phyloP scores from a whole-genome alignment of 2,329 filamentous ascomycete genomes.

The Stagonosporopsis cucurbitacearum region DNA sequence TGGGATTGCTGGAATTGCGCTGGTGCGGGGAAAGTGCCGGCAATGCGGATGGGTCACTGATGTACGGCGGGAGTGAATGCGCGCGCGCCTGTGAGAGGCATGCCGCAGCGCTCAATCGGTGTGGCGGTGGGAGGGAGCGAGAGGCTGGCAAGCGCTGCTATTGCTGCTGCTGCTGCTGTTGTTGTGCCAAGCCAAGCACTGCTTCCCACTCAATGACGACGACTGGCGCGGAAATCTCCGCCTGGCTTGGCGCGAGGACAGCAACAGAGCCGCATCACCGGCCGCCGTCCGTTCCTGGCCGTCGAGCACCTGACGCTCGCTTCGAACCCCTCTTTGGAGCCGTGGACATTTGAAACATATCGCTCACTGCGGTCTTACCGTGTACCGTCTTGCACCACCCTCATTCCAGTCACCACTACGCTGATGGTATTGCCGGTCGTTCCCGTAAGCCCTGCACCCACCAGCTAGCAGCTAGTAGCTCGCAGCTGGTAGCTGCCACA shows the following conservation, averaged over 20 bases:
- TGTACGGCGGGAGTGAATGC: constrained; percentile 12
- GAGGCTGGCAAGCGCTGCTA: constrained; percentile 24
- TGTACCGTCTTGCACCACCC: constrained; percentile 1
- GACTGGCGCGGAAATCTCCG: constrained; percentile 28
- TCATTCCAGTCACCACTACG: constrained; percentile 12
- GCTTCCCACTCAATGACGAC: constrained; percentile 17
- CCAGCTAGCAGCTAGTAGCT: too few species aligned
- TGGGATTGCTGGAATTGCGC: not conserved
- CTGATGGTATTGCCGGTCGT: not conserved
- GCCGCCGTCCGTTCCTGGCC: constrained; percentile 3
- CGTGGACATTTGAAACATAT: constrained; percentile 14
- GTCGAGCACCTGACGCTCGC: constrained; percentile 19
- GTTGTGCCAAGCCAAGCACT: constrained; percentile 4
- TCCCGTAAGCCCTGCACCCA: not conserved
- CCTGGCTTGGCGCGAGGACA: constrained; percentile 13
- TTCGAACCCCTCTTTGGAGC: constrained; percentile 5
- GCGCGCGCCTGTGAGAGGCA: constrained; percentile 18
- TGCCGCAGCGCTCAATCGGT: constrained; percentile 20
- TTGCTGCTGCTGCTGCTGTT: constrained; percentile 8
- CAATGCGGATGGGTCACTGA: constrained; percentile 8
- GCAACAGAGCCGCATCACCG: constrained; percentile 16
- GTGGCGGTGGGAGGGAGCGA: not conserved
- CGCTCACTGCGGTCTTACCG: constrained; percentile 1
- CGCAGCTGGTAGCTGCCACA: not conserved
- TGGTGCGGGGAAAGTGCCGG: constrained; percentile 4